Percentiles rank a stretch among this genome's conserved stretches.
Evolutionary conservation across 306 rosid species (phyloP).

Genomic region (Pterocarpus macrocarpus): DNA sequence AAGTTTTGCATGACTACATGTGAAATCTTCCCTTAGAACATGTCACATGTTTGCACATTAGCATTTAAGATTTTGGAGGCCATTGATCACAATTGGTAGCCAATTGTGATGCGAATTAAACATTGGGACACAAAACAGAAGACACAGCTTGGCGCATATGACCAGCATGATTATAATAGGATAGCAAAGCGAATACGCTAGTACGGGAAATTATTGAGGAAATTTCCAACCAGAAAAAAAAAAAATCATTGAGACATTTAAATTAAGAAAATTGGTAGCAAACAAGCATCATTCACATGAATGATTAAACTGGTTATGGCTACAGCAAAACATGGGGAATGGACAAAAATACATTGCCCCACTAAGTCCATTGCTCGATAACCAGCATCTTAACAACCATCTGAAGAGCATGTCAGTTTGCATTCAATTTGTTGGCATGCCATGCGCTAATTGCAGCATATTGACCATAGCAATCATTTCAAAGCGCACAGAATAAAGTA

Average conservation of each 20-base stretch:
- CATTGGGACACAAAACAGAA: conserved; percentile 43
- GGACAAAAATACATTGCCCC: conserved; percentile 55
- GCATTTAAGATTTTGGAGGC: conserved; percentile 5
- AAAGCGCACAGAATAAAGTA: conserved; percentile 25
- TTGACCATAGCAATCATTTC: conserved; percentile 47
- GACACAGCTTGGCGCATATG: conserved; percentile 50
- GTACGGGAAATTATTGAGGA: conserved; percentile 43
- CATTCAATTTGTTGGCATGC: conserved; percentile 51
- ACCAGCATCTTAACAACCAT: conserved; percentile 45
- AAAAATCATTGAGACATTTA: conserved; percentile 31
- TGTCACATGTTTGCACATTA: conserved; percentile 38
- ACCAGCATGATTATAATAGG: conserved; percentile 14
- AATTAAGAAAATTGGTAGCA: conserved; percentile 31
- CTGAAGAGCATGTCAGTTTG: conserved; percentile 49
- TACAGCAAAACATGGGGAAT: conserved; percentile 42
- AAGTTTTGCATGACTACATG: conserved; percentile 11
- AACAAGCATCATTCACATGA: conserved; percentile 51
- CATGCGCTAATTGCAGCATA: conserved; percentile 45
- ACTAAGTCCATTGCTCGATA: conserved; percentile 42
- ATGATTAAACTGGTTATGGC: conserved; percentile 49
- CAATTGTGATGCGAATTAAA: conserved; percentile 37
- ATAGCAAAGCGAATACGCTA: conserved; percentile 1
- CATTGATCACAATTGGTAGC: neutral
- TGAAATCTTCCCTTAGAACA: conserved; percentile 38
- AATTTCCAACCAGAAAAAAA: conserved; percentile 27